Conservation (phyloP, 1,284 basidiomycete species). For the Ceraceosorus guamensis region DNA sequence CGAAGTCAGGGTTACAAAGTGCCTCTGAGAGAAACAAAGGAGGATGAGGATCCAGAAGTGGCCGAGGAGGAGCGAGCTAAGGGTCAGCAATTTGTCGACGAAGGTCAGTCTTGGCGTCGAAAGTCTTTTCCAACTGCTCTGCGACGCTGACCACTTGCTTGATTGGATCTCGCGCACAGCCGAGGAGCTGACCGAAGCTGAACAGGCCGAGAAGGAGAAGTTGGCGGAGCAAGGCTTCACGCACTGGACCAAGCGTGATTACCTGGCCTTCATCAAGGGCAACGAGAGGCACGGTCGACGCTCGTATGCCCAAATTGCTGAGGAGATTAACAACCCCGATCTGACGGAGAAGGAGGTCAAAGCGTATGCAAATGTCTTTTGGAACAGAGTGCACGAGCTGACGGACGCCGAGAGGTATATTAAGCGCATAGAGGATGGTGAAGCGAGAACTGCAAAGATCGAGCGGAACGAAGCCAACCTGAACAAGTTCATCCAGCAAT, state of each 20-base stretch:
- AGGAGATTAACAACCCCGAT: constrained; percentile 67
- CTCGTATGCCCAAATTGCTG: constrained; percentile 67
- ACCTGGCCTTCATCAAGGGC: constrained; percentile 80
- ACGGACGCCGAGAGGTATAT: constrained; percentile 42
- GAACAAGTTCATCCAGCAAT: constrained; percentile 24
- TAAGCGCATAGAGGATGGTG: constrained; percentile 44
- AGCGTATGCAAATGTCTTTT: constrained; percentile 77
- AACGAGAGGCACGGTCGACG: constrained; percentile 81
- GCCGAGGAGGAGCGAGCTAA: constrained; percentile 60
- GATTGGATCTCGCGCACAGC: constrained; percentile 17
- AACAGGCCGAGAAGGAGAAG: constrained; percentile 65
- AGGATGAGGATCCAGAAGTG: constrained; percentile 28
- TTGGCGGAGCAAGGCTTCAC: constrained; percentile 33
- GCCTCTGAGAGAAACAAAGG: constrained; percentile 61
- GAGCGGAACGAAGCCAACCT: constrained; percentile 34
- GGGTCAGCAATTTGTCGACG: constrained; percentile 72
- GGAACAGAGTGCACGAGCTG: constrained; percentile 79
- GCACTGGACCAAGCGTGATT: constrained; percentile 68
- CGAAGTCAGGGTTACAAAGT: constrained; percentile 69
- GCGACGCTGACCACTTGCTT: background rate
- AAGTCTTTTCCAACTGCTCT: too few relatives aligned
- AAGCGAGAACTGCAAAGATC: constrained; percentile 37
- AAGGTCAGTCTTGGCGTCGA: constrained; percentile 1
- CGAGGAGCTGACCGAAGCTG: constrained; percentile 57
- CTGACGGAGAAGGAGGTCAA: constrained; percentile 67